Conservation (phyloP, 768 basidiomycete genomes). For the Russula lepida region DNA sequence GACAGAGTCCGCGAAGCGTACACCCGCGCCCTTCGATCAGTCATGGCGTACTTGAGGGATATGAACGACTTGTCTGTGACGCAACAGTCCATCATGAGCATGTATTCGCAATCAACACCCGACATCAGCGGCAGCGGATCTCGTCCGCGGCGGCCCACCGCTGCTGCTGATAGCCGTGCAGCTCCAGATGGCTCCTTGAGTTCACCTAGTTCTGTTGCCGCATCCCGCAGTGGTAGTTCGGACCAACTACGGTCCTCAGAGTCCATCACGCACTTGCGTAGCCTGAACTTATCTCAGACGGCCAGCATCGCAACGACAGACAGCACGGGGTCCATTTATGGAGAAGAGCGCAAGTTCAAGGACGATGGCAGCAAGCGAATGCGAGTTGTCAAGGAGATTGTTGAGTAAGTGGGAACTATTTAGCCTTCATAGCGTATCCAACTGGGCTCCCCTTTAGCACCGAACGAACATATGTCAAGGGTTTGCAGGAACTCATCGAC, state of each 20-base stretch:
- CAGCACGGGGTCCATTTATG: constrained; percentile 49
- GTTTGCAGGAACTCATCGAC: constrained; percentile 87
- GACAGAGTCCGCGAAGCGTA: constrained; percentile 64
- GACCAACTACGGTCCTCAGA: constrained; percentile 59
- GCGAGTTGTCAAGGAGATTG: constrained; percentile 82
- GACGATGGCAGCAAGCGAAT: constrained; percentile 82
- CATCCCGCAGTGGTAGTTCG: constrained; percentile 34
- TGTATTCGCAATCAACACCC: constrained; percentile 48
- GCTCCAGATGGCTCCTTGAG: constrained; percentile 37
- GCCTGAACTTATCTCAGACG: constrained; percentile 54
- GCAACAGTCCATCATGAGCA: constrained; percentile 47
- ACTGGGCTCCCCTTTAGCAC: constrained; percentile 45
- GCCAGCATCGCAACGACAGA: constrained; percentile 70
- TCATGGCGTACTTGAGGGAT: constrained; percentile 94
- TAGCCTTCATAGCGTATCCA: constrained; percentile 11
- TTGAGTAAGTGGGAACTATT: constrained; percentile 51
- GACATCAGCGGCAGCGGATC: constrained; percentile 29
- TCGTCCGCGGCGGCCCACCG: constrained; percentile 61
- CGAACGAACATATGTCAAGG: constrained; percentile 89
- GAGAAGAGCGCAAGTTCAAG: constrained; percentile 82
- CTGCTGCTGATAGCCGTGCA: constrained; percentile 50
- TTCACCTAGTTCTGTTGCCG: constrained; percentile 36
- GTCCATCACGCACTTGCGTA: constrained; percentile 51
- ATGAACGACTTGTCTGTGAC: constrained; percentile 84
- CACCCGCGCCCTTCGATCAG: constrained; percentile 73